These are phyloP conservation scores for Vitis hybrid DNA, from an alignment of 177 flowering plant species.

Conservation along the genomic window DNA sequence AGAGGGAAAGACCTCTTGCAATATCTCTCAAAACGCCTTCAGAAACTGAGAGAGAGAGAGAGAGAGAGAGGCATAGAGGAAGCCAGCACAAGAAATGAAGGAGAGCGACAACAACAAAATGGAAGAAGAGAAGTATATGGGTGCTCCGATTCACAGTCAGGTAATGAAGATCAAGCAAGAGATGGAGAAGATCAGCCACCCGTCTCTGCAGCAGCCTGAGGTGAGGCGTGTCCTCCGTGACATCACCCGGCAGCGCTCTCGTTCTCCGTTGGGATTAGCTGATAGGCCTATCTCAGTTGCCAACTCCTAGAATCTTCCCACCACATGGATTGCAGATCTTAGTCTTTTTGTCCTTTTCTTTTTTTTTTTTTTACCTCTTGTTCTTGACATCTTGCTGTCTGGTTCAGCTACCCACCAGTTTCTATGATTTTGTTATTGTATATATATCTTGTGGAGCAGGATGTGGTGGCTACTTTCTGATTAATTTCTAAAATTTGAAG, in stretches of 20 bases:
- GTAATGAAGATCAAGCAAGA: slow-evolving; percentile 69
- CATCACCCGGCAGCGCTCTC: slow-evolving; percentile 39
- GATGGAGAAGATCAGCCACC: slow-evolving; percentile 52
- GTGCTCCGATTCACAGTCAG: slow-evolving; percentile 61
- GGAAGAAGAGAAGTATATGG: slow-evolving; percentile 11
- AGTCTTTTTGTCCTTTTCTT: no score
- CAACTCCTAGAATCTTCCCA: slow-evolving; percentile 20
- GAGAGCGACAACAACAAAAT: slow-evolving; percentile 14
- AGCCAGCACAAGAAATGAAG: slow-evolving; percentile 6
- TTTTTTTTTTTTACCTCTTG: no score
- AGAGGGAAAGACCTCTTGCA: no score
- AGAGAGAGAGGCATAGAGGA: no score
- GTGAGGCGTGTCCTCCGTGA: slow-evolving; percentile 38
- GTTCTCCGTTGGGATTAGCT: slow-evolving; percentile 65
- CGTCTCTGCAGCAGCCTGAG: slow-evolving; percentile 39
- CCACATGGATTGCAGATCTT: neutral
- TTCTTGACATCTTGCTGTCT: neutral
- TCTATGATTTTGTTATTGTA: neutral
- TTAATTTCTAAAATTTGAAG: neutral
- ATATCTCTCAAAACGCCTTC: no score
- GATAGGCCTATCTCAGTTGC: slow-evolving; percentile 60
- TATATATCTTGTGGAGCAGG: slow-evolving; percentile 1
- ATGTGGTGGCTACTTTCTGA: neutral
- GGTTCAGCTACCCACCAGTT: neutral
- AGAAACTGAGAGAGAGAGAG: no score